A percentile compares a stretch with the other conserved stretches of the same genome.
Conservation (phyloP, 148 eudicot genomes). For the Camellia sinensis region DNA sequence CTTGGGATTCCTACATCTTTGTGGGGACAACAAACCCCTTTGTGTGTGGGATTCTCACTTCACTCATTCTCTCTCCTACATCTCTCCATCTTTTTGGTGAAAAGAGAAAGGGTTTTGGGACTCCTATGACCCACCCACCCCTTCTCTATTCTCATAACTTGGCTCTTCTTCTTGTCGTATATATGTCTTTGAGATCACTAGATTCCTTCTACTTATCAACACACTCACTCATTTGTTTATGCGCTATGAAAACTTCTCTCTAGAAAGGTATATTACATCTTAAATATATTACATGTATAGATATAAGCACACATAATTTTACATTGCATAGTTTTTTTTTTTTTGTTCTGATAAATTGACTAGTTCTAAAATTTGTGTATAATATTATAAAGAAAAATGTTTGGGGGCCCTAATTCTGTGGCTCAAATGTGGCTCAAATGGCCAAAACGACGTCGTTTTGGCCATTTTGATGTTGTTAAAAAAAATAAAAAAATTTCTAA, state of each 20-base stretch:
- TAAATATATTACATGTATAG: not conserved
- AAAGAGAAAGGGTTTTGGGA: constrained; percentile 23
- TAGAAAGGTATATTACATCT: not conserved
- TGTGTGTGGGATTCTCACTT: constrained; percentile 20
- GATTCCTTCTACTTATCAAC: constrained; percentile 3
- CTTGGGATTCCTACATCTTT: constrained; percentile 36
- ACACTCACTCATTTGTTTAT: constrained; percentile 1
- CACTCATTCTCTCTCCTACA: constrained; percentile 13
- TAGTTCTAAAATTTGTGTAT: too few relatives aligned
- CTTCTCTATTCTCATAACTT: not conserved
- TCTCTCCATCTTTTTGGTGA: not conserved
- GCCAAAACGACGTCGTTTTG: too few relatives aligned
- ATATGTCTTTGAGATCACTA: not conserved
- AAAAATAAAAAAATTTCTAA: too few relatives aligned
- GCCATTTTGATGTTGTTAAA: too few relatives aligned
- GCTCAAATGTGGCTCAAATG: too few relatives aligned
- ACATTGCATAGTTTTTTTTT: not conserved
- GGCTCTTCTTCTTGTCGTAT: constrained; percentile 1
- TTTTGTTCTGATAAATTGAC: not conserved
- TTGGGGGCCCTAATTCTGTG: too few relatives aligned
- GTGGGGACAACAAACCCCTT: constrained; percentile 27
- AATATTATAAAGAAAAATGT: too few relatives aligned
- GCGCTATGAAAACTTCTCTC: constrained; percentile 5
- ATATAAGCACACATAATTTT: not conserved
- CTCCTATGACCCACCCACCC: constrained; percentile 25